Evolutionary conservation across 2,329 filamentous ascomycete genomes (phyloP).

Genomic region (Tympanopsis confertula): DNA sequence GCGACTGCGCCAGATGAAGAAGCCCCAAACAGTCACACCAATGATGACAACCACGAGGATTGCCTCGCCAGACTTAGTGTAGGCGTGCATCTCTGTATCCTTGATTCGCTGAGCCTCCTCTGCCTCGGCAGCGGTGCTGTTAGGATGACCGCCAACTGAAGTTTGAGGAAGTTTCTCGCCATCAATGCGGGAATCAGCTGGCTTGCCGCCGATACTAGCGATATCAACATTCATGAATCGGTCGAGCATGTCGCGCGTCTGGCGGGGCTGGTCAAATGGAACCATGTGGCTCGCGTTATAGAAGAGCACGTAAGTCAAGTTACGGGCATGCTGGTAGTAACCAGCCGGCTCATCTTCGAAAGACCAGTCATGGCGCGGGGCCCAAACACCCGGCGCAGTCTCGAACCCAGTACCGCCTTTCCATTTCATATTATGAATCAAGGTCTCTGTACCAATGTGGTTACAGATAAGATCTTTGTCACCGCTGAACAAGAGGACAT

Average conservation of each 20-base stretch:
- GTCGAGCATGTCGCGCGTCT: conserved; percentile 90
- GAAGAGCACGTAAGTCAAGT: conserved; percentile 89
- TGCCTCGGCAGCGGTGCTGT: conserved; percentile 51
- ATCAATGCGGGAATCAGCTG: conserved; percentile 70
- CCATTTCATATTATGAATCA: conserved; percentile 87
- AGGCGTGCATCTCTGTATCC: conserved; percentile 66
- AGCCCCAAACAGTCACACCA: conserved; percentile 64
- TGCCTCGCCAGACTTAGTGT: conserved; percentile 76
- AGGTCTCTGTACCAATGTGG: conserved; percentile 79
- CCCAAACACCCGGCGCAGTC: conserved; percentile 72
- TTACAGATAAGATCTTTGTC: conserved; percentile 95
- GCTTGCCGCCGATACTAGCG: conserved; percentile 69
- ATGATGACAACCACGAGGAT: conserved; percentile 73
- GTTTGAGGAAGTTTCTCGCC: conserved; percentile 73
- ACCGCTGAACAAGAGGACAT: conserved; percentile 80
- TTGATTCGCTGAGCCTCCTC: conserved; percentile 64
- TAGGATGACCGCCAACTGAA: conserved; percentile 59
- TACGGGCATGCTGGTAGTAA: conserved; percentile 88
- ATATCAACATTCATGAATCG: conserved; percentile 93
- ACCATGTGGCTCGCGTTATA: conserved; percentile 98
- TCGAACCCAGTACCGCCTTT: conserved; percentile 88
- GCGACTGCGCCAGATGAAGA: conserved; percentile 53
- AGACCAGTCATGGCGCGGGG: conserved; percentile 84
- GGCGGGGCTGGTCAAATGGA: conserved; percentile 79
- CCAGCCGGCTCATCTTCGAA: conserved; percentile 83